Percentiles rank a stretch among this genome's conserved stretches.
Conservation (phyloP, 305 asterid genomes). For the Petunia hybrid region DNA sequence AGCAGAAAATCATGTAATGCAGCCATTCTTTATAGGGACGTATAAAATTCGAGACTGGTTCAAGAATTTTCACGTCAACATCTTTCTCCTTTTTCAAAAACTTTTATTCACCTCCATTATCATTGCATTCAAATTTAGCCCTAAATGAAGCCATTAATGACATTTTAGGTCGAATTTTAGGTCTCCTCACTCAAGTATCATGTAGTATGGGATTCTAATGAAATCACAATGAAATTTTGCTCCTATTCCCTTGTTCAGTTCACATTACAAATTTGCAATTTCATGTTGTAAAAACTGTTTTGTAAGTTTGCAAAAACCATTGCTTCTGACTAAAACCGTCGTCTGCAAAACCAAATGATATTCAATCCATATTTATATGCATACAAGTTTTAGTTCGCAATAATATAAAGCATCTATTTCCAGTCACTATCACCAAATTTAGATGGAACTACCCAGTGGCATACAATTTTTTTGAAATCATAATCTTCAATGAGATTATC, state of each 20-base stretch:
- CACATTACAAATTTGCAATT: neutral
- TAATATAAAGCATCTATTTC: neutral
- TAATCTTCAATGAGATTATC: neutral
- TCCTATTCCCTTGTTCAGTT: neutral
- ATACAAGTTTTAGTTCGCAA: neutral
- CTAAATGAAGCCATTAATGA: neutral
- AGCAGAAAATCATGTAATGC: neutral
- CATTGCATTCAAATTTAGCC: neutral
- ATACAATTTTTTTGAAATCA: neutral
- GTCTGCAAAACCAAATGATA: neutral
- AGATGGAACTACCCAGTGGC: neutral
- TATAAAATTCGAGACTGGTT: neutral
- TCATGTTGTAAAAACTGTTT: neutral
- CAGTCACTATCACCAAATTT: neutral
- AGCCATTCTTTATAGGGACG: neutral
- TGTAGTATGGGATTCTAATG: neutral
- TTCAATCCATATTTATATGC: neutral
- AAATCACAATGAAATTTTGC: neutral
- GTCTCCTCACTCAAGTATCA: neutral
- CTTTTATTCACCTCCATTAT: neutral
- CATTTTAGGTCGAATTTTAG: neutral
- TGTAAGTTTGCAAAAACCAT: neutral
- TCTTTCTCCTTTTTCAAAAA: neutral
- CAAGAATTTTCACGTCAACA: neutral
- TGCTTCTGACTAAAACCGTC: neutral